Evolutionary conservation across 768 basidiomycete species (phyloP).

Genomic region (Podaxis sp.): DNA sequence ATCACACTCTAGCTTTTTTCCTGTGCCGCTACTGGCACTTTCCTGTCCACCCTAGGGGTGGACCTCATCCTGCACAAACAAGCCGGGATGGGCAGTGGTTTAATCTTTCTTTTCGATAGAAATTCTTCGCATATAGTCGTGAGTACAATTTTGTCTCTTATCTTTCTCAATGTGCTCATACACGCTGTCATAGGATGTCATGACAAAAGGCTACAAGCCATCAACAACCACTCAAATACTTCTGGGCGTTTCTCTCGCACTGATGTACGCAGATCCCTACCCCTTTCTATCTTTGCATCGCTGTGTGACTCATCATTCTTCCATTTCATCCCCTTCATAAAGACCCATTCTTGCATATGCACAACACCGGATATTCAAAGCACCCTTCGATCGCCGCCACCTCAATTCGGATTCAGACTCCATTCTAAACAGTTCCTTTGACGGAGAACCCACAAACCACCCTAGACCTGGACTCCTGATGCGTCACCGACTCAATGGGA

Average conservation of each 20-base stretch:
- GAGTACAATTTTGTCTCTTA: slow-evolving; percentile 19
- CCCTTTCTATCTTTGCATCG: background rate
- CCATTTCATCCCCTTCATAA: slow-evolving; percentile 1
- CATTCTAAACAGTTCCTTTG: slow-evolving; percentile 11
- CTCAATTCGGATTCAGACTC: slow-evolving; percentile 11
- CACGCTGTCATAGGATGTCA: slow-evolving; percentile 39
- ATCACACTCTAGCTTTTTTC: slow-evolving; percentile 34
- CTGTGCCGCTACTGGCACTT: slow-evolving; percentile 61
- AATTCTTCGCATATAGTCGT: slow-evolving; percentile 58
- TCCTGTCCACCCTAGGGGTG: slow-evolving; percentile 51
- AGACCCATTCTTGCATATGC: slow-evolving; percentile 53
- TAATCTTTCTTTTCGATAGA: slow-evolving; percentile 62
- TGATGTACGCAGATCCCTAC: slow-evolving; percentile 44
- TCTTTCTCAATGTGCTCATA: background rate
- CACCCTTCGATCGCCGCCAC: slow-evolving; percentile 41
- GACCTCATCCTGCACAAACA: slow-evolving; percentile 60
- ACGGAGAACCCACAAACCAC: background rate
- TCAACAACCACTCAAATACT: slow-evolving; percentile 47
- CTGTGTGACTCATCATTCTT: slow-evolving; percentile 1
- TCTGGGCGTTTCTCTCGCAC: slow-evolving; percentile 48
- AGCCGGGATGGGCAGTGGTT: slow-evolving; percentile 59
- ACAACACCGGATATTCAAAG: slow-evolving; percentile 52
- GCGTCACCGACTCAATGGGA: slow-evolving; percentile 19
- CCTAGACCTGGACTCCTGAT: slow-evolving; percentile 16
- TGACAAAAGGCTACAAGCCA: slow-evolving; percentile 48